Conservation (phyloP, 768 basidiomycete genomes). For the Suillus variegatus region DNA sequence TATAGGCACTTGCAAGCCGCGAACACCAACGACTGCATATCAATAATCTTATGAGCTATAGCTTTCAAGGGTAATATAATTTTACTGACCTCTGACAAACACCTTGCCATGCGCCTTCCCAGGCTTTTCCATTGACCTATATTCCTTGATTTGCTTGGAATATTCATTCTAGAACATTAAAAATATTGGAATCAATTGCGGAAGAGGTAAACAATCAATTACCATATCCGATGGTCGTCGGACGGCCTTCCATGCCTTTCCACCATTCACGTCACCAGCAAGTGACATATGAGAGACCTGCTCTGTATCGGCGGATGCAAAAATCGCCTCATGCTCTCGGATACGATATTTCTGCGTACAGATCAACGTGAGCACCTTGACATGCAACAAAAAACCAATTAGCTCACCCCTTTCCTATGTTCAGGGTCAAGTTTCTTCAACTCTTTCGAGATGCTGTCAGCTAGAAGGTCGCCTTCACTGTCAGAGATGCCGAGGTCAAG, state of each 20-base stretch:
- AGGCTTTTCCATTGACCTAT: slow-evolving; percentile 70
- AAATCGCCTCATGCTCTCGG: slow-evolving; percentile 78
- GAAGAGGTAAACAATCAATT: slow-evolving; percentile 17
- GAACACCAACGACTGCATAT: slow-evolving; percentile 69
- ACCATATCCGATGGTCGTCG: slow-evolving; percentile 96
- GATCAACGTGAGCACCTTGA: slow-evolving; percentile 10
- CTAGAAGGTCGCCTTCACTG: slow-evolving; percentile 54
- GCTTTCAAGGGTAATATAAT: background rate
- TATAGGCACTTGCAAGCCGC: slow-evolving; percentile 72
- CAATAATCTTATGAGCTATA: slow-evolving; percentile 4
- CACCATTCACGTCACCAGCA: slow-evolving; percentile 81
- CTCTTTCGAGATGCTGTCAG: slow-evolving; percentile 74
- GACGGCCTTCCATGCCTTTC: slow-evolving; percentile 84
- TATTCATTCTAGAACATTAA: slow-evolving; percentile 78
- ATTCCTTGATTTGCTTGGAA: slow-evolving; percentile 85
- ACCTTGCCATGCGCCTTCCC: slow-evolving; percentile 90
- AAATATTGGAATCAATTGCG: slow-evolving; percentile 3
- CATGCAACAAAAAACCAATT: slow-evolving; percentile 7
- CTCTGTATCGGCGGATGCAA: slow-evolving; percentile 75
- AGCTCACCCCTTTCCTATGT: slow-evolving; percentile 25
- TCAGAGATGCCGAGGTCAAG: slow-evolving; percentile 41
- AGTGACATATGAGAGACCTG: slow-evolving; percentile 68
- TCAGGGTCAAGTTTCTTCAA: slow-evolving; percentile 56
- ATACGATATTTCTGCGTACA: slow-evolving; percentile 72
- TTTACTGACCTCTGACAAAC: slow-evolving; percentile 80